Base-by-base conservation (phyloP, 140 eudicot species). In the Cichorium intybus region DNA sequence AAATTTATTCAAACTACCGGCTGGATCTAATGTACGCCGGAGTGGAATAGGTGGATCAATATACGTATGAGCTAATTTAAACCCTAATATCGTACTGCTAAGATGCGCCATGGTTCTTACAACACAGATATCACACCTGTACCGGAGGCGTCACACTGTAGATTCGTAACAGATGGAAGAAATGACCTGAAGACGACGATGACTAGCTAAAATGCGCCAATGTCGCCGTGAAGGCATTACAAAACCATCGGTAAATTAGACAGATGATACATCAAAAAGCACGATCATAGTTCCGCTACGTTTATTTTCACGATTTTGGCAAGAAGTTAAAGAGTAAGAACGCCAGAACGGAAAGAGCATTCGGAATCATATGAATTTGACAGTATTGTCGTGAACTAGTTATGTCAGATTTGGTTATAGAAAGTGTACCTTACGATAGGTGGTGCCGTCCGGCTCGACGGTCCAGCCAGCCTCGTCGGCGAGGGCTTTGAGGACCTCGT, bases 401-500 rank as follows among this genome's bases (percentile, higher is more conserved):
- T 24, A 50, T 21, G 14, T 50, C 35, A 33, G 12, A 29, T 21
- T 22, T 9, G 59, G 35, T 35, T 23, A 35, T n/a, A 34, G 33
- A 24, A 11, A 23, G 1, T 2, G 49, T 75, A 85, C 96, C 94
- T 85, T 88, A 47, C 96, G 87, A 29, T 88, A 88, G 22, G 96
- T 88, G 64, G 96, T 88, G 64, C 96, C 96, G 58, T 88, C 96
- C 17, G 79, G 60, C 63, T 88, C 96, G 55, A 88, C 96, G 60
- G 83, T 75, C 96, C 96, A 88, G 5, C 96, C 96, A 27, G 96
- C 96, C 66, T 88, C 95, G 61, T 75, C 69, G 35, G 90, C 85
- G 24, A 88, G 84, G 16, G 96, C 96, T 77, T 85, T 88, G n/a
- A 88, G 96, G 15, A 88, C 96, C 64, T 88, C 96, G 45, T 88